These are phyloP conservation scores for Paraphaeosphaeria minitans DNA, from an alignment of 2,329 filamentous ascomycete species.

Conservation along the genomic window DNA sequence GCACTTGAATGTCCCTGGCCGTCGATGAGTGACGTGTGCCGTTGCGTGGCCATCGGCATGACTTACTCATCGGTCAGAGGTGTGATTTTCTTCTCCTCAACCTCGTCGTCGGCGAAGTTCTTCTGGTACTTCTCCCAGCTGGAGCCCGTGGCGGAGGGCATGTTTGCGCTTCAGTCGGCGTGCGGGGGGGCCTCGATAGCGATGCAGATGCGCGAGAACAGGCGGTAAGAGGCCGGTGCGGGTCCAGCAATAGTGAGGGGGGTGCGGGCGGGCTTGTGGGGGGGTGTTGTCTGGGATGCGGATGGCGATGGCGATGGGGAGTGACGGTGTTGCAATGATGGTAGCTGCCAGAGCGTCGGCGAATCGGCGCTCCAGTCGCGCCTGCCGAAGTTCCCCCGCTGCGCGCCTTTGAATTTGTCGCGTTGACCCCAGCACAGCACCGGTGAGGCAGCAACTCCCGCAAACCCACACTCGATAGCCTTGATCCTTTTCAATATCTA, in stretches of 20 bases:
- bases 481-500: constrained; percentile 21
- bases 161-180: constrained; percentile 46
- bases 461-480: constrained; percentile 25
- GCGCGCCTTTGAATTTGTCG: constrained; percentile 35
- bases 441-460: constrained; percentile 32
- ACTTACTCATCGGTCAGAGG: constrained; percentile 93
- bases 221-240: not conserved
- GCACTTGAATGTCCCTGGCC: constrained; percentile 91
- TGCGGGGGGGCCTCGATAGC: constrained; percentile 15
- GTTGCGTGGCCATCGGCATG: not conserved
- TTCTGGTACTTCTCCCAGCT: constrained; percentile 99
- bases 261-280: constrained; percentile 7
- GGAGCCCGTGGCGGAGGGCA: constrained; percentile 92
- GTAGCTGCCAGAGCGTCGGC: constrained; percentile 27
- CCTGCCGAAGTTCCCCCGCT: constrained; percentile 18
- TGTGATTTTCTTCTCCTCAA: constrained; percentile 99
- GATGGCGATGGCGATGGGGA: constrained; percentile 16
- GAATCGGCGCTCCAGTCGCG: constrained; percentile 28
- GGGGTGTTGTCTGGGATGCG: constrained; percentile 10
- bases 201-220: constrained; percentile 5
- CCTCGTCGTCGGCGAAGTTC: constrained; percentile 93
- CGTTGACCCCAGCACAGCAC: constrained; percentile 30
- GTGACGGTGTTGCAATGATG: constrained; percentile 25
- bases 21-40: constrained; percentile 37
- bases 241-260: not conserved